Evolutionary conservation across 306 rosid genomes (phyloP), one percentile per base, ranked within the genome.

Genomic region (Castanea sativa): DNA sequence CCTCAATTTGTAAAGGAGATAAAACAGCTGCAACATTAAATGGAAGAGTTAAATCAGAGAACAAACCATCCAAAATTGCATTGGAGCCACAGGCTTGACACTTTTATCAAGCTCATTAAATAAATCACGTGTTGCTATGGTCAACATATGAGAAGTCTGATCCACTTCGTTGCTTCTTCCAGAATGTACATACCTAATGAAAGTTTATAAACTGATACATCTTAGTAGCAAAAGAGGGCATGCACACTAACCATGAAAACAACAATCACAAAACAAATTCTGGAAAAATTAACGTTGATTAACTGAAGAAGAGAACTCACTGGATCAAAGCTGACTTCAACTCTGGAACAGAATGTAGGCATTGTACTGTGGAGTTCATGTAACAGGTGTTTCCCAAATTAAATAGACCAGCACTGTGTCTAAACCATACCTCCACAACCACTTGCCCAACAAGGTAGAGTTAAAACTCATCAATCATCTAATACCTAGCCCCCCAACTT

Each of bases 1-100:
- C 71, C 30, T 73, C 65, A 32, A 80, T 20, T 58, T 43, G 27
- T 2, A 52, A 68, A 59, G 51, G 30, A 78, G 15, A 33, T 19
- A 45, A 29, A 30, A n/a, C 13, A 13, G 10, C 45, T 58, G 57
- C 58, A 45, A 79, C 30, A 67, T 59, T 70, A 75, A 78, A 64
- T 20, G 60, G 69, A 73, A 57, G 1, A 53, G 63, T 16, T 35
- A 79, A 84, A 56, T 13, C 70, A 83, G 76, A 75, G 21, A 77
- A 83, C 83, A 76, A 65, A 96, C 99, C 99, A 91, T 91, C 99
- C 99, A 96, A 84, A 96, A 96, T 75, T 93, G 99, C 99, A 96
- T 93, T 60, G 99, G 99, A 6, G 98, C 98, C 79, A 96, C 97
- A 81, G 99, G 76, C 90, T 90, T 96, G 78, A 86, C 90, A 86